Base-by-base conservation (phyloP, 352 stramenopile species). In the Phytophthora pluvialis region DNA sequence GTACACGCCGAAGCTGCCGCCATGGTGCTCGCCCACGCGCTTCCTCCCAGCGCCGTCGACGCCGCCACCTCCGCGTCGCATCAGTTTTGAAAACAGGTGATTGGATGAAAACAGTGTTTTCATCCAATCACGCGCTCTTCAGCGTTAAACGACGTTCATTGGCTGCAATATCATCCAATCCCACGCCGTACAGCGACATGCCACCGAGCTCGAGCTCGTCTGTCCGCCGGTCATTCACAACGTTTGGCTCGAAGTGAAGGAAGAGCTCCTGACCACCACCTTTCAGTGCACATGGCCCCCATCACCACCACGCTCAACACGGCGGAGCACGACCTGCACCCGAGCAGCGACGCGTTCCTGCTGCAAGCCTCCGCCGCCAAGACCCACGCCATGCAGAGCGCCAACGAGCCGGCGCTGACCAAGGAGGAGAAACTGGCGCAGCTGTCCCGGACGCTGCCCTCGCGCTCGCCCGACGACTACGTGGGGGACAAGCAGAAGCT, bases 1-100 rank as follows among this genome's bases (percentile, higher is more conserved):
- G 81, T 98, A 98, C 33, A 96, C 78, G 44, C 89, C 75, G 61
- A 92, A 97, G 70, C 74, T 89, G 13, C 90, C 90, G 62, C 83
- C 88, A 66, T 97, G 89, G 72, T 97, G 89, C 75, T 95, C 84
- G 38, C 87, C 89, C 40, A 94, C 59, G 12, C 74, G 64, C 71
- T 84, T 84, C n/a, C 67, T 72, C 35, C 8, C 45, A 45, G 32
- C 45, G 48, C 67, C 67, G 35, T 59, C 39, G 46, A 55, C 40
- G 36, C 50, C 21, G 16, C 36, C 60, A 70, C 55, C 67, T 50
- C 64, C 53, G 54, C 53, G 36, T 62, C 49, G n/a, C 54, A 64
- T 66, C n/a, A n/a, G n/a, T n/a, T n/a, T n/a, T n/a, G n/a, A n/a
- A n/a, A n/a, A n/a, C n/a, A n/a, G n/a, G n/a, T n/a, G n/a, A n/a